Percentiles rank a stretch among this genome's conserved stretches.
phyloP scores from a whole-genome alignment of 23 red algal species.

The Gracilariopsis chorda region DNA sequence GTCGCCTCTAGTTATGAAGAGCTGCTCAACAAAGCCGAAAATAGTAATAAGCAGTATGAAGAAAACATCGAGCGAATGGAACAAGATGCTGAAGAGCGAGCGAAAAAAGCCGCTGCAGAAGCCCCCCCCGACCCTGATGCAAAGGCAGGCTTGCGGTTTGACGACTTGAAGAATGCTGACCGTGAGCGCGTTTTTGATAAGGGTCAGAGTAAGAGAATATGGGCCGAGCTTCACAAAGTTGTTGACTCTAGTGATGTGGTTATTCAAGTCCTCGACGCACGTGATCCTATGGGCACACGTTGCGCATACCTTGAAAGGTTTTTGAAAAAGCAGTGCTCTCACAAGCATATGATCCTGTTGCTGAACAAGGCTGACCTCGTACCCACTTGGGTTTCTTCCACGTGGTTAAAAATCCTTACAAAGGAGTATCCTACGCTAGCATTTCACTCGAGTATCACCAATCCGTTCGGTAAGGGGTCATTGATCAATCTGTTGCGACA shows the following conservation, averaged over 20 bases:
- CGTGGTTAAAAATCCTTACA: constrained; percentile 77
- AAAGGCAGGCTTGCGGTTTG: constrained; percentile 33
- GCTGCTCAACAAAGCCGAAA: constrained; percentile 43
- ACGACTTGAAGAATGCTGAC: constrained; percentile 60
- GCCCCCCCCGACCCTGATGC: constrained; percentile 33
- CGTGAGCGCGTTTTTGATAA: constrained; percentile 80
- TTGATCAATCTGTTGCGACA: constrained; percentile 91
- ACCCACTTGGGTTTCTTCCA: constrained; percentile 78
- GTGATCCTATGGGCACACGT: constrained; percentile 91
- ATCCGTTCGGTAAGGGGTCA: constrained; percentile 89
- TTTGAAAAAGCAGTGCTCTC: constrained; percentile 69
- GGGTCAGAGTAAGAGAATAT: constrained; percentile 93
- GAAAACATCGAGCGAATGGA: constrained; percentile 54
- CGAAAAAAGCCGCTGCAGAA: constrained; percentile 29
- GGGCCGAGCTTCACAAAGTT: constrained; percentile 97
- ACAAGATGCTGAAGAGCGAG: constrained; percentile 39
- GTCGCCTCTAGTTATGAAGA: constrained; percentile 42
- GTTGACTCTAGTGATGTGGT: constrained; percentile 94
- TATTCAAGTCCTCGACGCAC: constrained; percentile 89
- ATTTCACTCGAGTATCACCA: constrained; percentile 83
- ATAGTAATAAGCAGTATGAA: constrained; percentile 53
- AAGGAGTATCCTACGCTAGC: constrained; percentile 90
- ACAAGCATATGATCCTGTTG: constrained; percentile 95
- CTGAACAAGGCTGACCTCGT: constrained; percentile 96
- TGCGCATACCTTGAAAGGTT: constrained; percentile 73